Conservation (phyloP, 495 filamentous ascomycete species). For the Xylaria cubensis region DNA sequence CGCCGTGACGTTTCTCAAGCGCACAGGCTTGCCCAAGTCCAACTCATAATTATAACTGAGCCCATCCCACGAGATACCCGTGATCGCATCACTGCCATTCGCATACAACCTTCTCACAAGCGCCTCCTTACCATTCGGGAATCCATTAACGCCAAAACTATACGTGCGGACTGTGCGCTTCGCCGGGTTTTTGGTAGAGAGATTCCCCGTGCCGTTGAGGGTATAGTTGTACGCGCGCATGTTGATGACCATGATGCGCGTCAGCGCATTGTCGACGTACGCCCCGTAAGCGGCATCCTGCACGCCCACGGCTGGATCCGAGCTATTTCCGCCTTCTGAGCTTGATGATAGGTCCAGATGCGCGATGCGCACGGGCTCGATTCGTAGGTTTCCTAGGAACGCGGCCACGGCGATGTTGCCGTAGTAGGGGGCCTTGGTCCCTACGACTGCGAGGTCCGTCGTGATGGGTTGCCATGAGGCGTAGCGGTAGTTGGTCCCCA, state of each 20-base stretch:
- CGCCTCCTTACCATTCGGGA: slow-evolving; percentile 22
- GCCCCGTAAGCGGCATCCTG: slow-evolving; percentile 65
- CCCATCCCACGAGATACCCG: slow-evolving; percentile 67
- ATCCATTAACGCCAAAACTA: slow-evolving; percentile 43
- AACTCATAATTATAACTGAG: slow-evolving; percentile 70
- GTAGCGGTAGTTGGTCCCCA: slow-evolving; percentile 67
- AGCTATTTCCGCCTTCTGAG: neutral
- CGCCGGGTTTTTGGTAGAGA: slow-evolving; percentile 31
- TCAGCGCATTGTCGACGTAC: slow-evolving; percentile 53
- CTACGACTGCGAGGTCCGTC: slow-evolving; percentile 58
- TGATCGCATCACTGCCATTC: slow-evolving; percentile 69
- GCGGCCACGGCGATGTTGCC: slow-evolving; percentile 67
- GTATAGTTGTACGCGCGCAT: slow-evolving; percentile 67
- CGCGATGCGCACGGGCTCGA: slow-evolving; percentile 42
- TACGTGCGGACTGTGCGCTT: slow-evolving; percentile 50
- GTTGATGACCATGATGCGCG: slow-evolving; percentile 64
- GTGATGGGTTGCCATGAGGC: slow-evolving; percentile 64
- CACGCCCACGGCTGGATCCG: slow-evolving; percentile 36
- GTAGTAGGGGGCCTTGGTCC: slow-evolving; percentile 73
- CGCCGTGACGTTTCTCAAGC: slow-evolving; percentile 62
- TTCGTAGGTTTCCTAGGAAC: slow-evolving; percentile 54
- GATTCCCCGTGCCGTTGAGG: slow-evolving; percentile 46
- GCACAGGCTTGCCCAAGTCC: slow-evolving; percentile 59
- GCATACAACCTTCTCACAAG: slow-evolving; percentile 59
- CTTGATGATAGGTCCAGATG: slow-evolving; percentile 47